phyloP scores from a whole-genome alignment of 2,329 filamentous ascomycete genomes.

The Colletotrichum sp. region DNA sequence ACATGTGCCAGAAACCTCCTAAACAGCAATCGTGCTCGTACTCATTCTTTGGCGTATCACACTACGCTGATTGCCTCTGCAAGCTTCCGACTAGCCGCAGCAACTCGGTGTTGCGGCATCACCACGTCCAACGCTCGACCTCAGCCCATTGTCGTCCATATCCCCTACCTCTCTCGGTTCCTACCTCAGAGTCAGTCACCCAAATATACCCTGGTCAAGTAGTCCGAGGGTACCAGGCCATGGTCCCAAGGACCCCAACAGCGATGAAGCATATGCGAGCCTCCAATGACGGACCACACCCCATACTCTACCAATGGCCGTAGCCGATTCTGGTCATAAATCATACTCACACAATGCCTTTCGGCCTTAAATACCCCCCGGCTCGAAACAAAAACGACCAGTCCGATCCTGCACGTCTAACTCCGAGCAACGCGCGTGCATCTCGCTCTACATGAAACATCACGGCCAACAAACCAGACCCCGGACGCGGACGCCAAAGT shows the following conservation, averaged over 20 bases:
- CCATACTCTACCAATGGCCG: no score
- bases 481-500: not conserved
- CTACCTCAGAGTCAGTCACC: accelerated
- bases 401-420: not conserved
- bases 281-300: not conserved
- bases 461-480: not conserved
- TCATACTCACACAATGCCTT: not conserved
- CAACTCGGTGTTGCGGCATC: accelerated
- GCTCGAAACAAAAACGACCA: not conserved
- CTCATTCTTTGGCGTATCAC: no score
- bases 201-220: not conserved
- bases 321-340: not conserved
- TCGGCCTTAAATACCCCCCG: not conserved
- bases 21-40: no score
- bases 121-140: not conserved
- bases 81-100: not conserved
- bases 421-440: not conserved
- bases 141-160: not conserved
- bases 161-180: not conserved
- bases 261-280: not conserved
- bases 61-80: not conserved
- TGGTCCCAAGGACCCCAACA: not conserved
- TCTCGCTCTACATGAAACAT: not conserved
- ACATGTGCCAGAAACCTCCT: no score
- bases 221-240: not conserved